A percentile compares a stretch with the other conserved stretches of the same genome.
These are phyloP conservation scores for Colletotrichum cereale DNA, from an alignment of 2,329 filamentous ascomycete genomes.

Conservation along the genomic window DNA sequence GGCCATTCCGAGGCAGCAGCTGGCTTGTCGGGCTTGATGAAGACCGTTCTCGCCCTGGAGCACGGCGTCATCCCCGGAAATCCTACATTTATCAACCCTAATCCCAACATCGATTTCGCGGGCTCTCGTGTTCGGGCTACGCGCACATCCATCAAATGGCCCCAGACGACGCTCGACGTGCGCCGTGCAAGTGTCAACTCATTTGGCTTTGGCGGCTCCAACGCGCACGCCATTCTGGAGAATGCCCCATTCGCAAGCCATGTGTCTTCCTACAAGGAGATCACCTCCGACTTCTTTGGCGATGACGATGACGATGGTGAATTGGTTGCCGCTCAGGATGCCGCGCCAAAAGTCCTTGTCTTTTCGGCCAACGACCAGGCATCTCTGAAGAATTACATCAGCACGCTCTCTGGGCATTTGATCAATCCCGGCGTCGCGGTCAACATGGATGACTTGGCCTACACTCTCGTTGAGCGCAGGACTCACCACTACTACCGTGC, in stretches of 20 bases:
- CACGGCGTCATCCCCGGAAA: conserved; percentile 45
- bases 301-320: conserved; percentile 6
- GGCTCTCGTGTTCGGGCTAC: conserved; percentile 38
- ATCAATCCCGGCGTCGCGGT: conserved; percentile 45
- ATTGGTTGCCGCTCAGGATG: neutral
- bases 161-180: neutral
- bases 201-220: conserved; percentile 47
- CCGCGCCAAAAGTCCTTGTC: conserved; percentile 43
- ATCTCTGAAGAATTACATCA: neutral
- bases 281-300: neutral
- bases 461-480: conserved; percentile 46
- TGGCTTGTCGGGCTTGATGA: conserved; percentile 47
- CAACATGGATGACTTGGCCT: conserved; percentile 45
- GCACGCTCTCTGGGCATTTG: neutral
- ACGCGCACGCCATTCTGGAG: conserved; percentile 45
- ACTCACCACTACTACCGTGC: conserved; percentile 42
- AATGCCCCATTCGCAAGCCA: neutral
- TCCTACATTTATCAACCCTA: conserved; percentile 44
- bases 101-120: conserved; percentile 60
- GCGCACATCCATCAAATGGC: neutral
- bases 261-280: neutral
- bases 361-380: conserved; percentile 14
- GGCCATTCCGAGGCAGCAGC: conserved; percentile 48
- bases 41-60: conserved; percentile 46
- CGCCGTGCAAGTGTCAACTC: conserved; percentile 42